These are phyloP conservation scores for Silene uniflora DNA, from an alignment of 148 eudicot genomes.

Conservation along the genomic window DNA sequence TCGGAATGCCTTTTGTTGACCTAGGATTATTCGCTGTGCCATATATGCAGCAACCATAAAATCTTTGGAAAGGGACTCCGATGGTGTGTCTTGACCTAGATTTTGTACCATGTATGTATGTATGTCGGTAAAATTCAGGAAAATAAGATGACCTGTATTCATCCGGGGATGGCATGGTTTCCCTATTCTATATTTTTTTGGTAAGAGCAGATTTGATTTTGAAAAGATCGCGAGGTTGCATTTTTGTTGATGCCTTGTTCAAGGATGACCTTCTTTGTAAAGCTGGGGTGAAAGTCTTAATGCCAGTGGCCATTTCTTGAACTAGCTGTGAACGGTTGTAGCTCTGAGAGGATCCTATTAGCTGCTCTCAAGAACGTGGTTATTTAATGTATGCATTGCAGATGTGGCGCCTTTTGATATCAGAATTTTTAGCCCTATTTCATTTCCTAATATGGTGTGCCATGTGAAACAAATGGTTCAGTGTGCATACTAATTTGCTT, in stretches of 20 bases:
- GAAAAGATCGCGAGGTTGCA: not conserved
- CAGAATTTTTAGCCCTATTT: not conserved
- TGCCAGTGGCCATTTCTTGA: not conserved
- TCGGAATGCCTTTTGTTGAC: too few relatives aligned
- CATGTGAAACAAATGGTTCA: too few relatives aligned
- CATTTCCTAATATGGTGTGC: not conserved
- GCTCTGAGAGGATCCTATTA: not conserved
- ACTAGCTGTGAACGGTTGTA: not conserved
- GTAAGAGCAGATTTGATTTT: not conserved
- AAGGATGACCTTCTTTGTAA: constrained; percentile 4
- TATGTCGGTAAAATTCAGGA: not conserved
- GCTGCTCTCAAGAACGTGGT: not conserved
- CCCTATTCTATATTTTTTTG: not conserved
- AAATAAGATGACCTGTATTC: not conserved
- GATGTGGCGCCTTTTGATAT: not conserved
- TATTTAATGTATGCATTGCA: not conserved
- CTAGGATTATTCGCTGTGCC: too few relatives aligned
- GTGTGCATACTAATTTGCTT: too few relatives aligned
- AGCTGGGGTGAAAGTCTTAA: not conserved
- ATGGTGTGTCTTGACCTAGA: too few relatives aligned
- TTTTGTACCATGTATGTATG: too few relatives aligned
- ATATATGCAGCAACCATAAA: too few relatives aligned
- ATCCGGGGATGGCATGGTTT: not conserved
- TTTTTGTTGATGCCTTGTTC: too few relatives aligned
- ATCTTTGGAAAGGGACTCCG: too few relatives aligned